Base-by-base conservation (phyloP, 2,329 filamentous ascomycete genomes). In the Dactylellina sp. region DNA sequence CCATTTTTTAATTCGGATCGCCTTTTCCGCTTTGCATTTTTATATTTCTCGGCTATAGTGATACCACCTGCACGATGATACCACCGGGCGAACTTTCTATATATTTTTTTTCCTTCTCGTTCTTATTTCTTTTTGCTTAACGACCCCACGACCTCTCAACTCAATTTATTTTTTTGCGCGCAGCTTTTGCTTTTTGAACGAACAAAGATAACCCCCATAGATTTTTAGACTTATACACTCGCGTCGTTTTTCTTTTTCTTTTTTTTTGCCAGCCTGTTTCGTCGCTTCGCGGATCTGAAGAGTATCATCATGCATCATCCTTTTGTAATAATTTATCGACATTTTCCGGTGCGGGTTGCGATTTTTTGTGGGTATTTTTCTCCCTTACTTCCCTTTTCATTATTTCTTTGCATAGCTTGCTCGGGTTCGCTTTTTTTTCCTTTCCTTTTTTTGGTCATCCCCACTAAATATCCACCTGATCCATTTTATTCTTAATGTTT, bases 31-130 rank as follows among this genome's bases (percentile, higher is more conserved):
- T 59, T 53, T 50, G 39, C 56, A 35, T 72, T 53, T 64, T 32
- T 52, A 55, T 72, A 25, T 39, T 72, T 71, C 53, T 71, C 66
- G 66, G 66, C 66, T 71, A 63, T 60, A 63, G 68, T 72, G 68
- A 72, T 72, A 72, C 68, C 68, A 72, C 60, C 59, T 64, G 60
- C 68, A 72, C 68, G 68, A 72, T 72, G 68, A 72, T 72, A 72
- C 68, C 68, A 72, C 68, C 52, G 40, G 53, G 59, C 68, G 59
- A 68, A 71, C 7, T 24, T 68, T 59, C 47, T 47, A n/a, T 37
- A 16, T 63, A 24, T 62, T 63, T 64, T 59, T 71, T 70, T 35
- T 62, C 28, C 28, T 59, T 61, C 44, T 40, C 35, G 12, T 20
- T 63, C 56, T 39, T 59, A 39, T 40, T 52, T 44, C 35, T 52